phyloP scores from a whole-genome alignment of 2,329 filamentous ascomycete genomes.

The Claviceps cyperi region DNA sequence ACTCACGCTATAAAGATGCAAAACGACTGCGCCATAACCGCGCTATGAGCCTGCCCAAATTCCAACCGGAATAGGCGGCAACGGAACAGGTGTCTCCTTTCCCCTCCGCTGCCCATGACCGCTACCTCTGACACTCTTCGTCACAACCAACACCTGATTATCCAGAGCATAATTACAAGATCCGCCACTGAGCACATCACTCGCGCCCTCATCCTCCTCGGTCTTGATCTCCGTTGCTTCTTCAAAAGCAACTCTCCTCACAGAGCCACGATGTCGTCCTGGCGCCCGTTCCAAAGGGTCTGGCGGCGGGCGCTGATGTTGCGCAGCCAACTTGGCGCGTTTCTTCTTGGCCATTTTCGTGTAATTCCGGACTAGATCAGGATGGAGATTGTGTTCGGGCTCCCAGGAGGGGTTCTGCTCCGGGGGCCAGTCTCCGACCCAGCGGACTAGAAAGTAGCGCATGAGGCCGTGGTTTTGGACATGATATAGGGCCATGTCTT shows the following conservation, averaged over 20 bases:
- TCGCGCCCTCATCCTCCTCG: not conserved
- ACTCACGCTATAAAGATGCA: too few relatives aligned
- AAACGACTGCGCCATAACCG: too few relatives aligned
- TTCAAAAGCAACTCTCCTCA: slow-evolving; percentile 7
- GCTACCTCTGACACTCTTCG: not conserved
- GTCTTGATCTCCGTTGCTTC: not conserved
- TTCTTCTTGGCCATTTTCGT: slow-evolving; percentile 16
- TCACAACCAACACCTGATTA: slow-evolving; percentile 13
- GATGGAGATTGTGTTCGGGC: slow-evolving; percentile 35
- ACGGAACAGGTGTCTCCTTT: not conserved
- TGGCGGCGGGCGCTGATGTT: not conserved
- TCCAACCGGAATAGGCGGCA: not conserved
- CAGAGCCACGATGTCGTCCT: slow-evolving; percentile 12
- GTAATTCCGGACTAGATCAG: slow-evolving; percentile 26
- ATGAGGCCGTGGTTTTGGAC: slow-evolving; percentile 20
- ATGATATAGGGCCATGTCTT: slow-evolving; percentile 25
- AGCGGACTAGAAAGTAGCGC: slow-evolving; percentile 37
- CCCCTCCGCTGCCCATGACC: not conserved
- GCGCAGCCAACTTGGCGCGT: slow-evolving; percentile 3
- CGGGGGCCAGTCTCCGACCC: slow-evolving; percentile 41
- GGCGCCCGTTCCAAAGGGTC: not conserved
- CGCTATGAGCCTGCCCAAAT: not conserved
- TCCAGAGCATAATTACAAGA: not conserved
- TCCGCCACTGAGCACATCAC: too few relatives aligned
- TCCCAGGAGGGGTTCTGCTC: slow-evolving; percentile 46